These are phyloP conservation scores for Paramecium octaurelia DNA, from an alignment of 73 alveolate genomes.

Conservation along the genomic window DNA sequence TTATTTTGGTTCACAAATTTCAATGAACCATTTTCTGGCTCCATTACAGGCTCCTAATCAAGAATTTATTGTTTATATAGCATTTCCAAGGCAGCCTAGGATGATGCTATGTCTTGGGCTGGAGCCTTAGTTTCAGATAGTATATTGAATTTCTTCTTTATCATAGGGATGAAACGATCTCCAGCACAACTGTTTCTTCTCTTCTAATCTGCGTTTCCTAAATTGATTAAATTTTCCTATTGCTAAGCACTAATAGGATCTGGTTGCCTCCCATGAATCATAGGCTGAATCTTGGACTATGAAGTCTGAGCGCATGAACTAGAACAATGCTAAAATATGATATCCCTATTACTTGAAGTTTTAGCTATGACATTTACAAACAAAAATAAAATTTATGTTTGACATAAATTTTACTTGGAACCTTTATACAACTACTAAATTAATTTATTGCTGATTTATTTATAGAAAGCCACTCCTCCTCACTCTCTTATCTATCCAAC, in stretches of 20 bases:
- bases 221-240: neutral
- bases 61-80: conserved; percentile 30
- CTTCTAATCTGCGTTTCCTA: neutral
- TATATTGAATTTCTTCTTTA: conserved; percentile 2
- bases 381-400: neutral
- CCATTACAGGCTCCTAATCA: neutral
- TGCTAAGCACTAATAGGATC: neutral
- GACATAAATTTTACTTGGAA: neutral
- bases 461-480: neutral
- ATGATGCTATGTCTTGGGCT: conserved; percentile 17
- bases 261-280: neutral
- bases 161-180: conserved; percentile 16
- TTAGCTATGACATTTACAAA: neutral
- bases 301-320: neutral
- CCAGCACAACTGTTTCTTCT: neutral
- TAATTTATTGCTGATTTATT: neutral
- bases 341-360: neutral
- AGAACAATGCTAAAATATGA: neutral
- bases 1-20: conserved; percentile 11
- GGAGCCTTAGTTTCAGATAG: conserved; percentile 1
- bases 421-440: neutral
- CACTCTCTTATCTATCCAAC: neutral
- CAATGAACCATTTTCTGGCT: conserved; percentile 19
- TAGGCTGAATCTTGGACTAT: neutral
- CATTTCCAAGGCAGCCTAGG: conserved; percentile 35